A percentile compares a stretch with the other conserved stretches of the same genome.
Evolutionary conservation across 2,329 filamentous ascomycete species (phyloP).

Genomic region (Aspergillus fumigatus): DNA sequence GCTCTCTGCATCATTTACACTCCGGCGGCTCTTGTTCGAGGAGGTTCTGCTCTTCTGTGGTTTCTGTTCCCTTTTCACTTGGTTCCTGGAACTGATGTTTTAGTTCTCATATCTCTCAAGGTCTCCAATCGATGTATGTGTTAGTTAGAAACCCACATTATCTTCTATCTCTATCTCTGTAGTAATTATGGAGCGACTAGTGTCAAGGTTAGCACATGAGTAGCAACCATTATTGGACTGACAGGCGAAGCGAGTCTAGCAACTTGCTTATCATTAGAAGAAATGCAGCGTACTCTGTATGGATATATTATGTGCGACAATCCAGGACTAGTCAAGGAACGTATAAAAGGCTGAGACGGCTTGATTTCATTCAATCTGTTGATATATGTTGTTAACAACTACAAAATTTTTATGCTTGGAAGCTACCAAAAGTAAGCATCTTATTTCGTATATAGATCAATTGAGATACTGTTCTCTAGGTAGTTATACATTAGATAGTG

Average conservation of each 20-base stretch:
- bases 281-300: no score
- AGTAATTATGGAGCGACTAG: not conserved
- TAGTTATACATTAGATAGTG: not conserved
- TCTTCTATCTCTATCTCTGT: not conserved
- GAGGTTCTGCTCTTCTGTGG: not conserved
- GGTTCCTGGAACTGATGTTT: not conserved
- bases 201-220: not conserved
- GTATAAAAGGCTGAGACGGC: not conserved
- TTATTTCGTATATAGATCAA: no score
- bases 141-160: not conserved
- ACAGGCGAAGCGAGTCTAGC: not conserved
- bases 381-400: no score
- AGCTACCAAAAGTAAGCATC: no score
- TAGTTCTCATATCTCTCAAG: not conserved
- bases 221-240: not conserved
- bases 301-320: not conserved
- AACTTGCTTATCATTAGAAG: no score
- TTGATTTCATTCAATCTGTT: no score
- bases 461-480: no score
- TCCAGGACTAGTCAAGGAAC: not conserved
- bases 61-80: not conserved
- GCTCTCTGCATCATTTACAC: not conserved
- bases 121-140: not conserved
- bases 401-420: no score
- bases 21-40: not conserved